phyloP scores from a whole-genome alignment of 495 filamentous ascomycete species.

The Amniculicola lignicola region DNA sequence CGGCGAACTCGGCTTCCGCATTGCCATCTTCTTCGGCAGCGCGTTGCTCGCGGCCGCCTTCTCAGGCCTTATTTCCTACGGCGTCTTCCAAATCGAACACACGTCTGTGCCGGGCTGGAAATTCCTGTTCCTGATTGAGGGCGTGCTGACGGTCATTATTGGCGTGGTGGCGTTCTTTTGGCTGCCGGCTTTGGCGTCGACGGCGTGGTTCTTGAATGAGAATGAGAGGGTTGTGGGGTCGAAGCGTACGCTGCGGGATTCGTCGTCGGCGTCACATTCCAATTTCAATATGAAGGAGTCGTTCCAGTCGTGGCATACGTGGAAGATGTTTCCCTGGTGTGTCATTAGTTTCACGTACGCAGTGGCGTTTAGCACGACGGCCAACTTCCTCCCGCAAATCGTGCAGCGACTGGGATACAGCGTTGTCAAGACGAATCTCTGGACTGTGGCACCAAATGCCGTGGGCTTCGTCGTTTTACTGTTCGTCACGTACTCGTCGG shows the following conservation, averaged over 20 bases:
- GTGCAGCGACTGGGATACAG: conserved; percentile 20
- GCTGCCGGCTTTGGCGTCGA: conserved; percentile 29
- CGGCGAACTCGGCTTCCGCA: conserved; percentile 36
- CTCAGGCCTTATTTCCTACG: conserved; percentile 37
- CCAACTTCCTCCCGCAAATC: conserved; percentile 28
- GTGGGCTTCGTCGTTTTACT: conserved; percentile 24
- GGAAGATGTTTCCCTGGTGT: conserved; percentile 12
- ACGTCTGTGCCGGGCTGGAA: conserved; percentile 29
- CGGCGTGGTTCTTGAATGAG: conserved; percentile 37
- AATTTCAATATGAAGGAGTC: conserved; percentile 11
- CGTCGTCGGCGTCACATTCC: conserved; percentile 32
- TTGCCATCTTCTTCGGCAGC: conserved; percentile 34
- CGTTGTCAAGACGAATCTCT: conserved; percentile 26
- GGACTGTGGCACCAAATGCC: conserved; percentile 30
- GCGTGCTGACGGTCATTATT: conserved; percentile 33
- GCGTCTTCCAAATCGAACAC: conserved; percentile 34
- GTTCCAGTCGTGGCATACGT: conserved; percentile 15
- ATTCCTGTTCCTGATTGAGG: conserved; percentile 31
- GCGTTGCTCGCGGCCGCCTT: conserved; percentile 28
- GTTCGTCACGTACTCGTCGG: conserved; percentile 28
- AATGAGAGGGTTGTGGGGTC: conserved; percentile 33
- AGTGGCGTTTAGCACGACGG: conserved; percentile 8
- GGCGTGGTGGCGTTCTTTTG: conserved; percentile 32
- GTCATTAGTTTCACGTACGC: conserved; percentile 19
- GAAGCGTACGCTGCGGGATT: conserved; percentile 9